These are phyloP conservation scores for Cephalotrichum gorgonifer DNA, from an alignment of 2,329 filamentous ascomycete genomes.

Conservation along the genomic window DNA sequence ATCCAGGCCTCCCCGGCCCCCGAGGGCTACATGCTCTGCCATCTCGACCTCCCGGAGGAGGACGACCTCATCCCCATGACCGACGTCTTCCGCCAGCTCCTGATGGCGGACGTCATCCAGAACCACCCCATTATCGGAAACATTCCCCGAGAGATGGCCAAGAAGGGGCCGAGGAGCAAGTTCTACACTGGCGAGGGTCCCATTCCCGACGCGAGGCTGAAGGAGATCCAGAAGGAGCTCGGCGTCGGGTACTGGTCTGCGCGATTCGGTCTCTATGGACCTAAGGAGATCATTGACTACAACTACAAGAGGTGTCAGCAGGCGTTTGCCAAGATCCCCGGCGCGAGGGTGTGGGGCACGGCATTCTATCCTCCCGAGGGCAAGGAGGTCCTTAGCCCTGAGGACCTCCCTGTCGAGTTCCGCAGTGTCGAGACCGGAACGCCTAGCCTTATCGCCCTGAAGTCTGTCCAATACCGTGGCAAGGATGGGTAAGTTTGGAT, in stretches of 20 bases:
- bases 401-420: conserved; percentile 21
- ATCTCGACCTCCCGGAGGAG: conserved; percentile 25
- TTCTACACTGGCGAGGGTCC: conserved; percentile 16
- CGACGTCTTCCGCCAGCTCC: conserved; percentile 22
- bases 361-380: conserved; percentile 21
- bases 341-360: conserved; percentile 12
- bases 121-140: conserved; percentile 34
- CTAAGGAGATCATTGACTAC: conserved; percentile 17
- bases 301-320: conserved; percentile 20
- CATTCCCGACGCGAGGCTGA: conserved; percentile 26
- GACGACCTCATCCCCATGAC: conserved; percentile 22
- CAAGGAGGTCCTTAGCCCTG: conserved; percentile 18
- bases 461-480: conserved; percentile 8
- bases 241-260: conserved; percentile 34
- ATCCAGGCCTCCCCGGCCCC: conserved; percentile 28
- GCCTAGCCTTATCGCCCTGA: conserved; percentile 17
- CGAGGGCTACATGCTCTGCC: conserved; percentile 23
- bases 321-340: conserved; percentile 19
- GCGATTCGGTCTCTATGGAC: conserved; percentile 30
- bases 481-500: neutral
- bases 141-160: conserved; percentile 28
- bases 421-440: conserved; percentile 24
- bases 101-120: conserved; percentile 22
- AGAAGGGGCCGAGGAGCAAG: conserved; percentile 21
- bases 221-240: conserved; percentile 27